Percentiles rank a stretch among this genome's conserved stretches.
Conservation (phyloP, 768 basidiomycete species). For the Boletus tomentosulus region DNA sequence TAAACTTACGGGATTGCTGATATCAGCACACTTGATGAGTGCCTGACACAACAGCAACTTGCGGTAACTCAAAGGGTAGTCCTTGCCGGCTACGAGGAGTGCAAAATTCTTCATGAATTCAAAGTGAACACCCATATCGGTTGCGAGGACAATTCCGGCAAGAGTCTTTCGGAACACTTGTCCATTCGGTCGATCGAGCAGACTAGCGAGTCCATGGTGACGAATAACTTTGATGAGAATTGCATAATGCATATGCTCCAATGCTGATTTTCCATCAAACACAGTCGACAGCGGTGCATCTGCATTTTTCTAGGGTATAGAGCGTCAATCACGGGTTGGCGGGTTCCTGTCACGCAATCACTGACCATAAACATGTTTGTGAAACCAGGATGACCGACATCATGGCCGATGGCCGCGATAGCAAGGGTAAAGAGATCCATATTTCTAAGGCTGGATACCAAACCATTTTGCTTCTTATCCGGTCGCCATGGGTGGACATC, state of each 20-base stretch:
- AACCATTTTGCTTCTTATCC: conserved; percentile 35
- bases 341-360: conserved; percentile 10
- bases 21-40: conserved; percentile 95
- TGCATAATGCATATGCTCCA: conserved; percentile 90
- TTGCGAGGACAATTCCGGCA: conserved; percentile 80
- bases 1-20: conserved; percentile 88
- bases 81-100: conserved; percentile 40
- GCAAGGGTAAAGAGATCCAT: conserved; percentile 81
- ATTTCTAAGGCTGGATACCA: conserved; percentile 45
- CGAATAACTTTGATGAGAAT: conserved; percentile 78
- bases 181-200: conserved; percentile 55
- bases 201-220: conserved; percentile 65
- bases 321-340: conserved; percentile 1
- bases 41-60: conserved; percentile 81
- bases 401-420: conserved; percentile 94
- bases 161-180: conserved; percentile 65
- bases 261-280: conserved; percentile 83
- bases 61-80: conserved; percentile 40
- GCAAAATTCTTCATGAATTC: conserved; percentile 75
- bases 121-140: conserved; percentile 91
- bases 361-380: conserved; percentile 91
- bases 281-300: conserved; percentile 82
- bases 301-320: conserved; percentile 75
- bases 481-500: conserved; percentile 35
- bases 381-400: conserved; percentile 95